Conservation (phyloP, 164 flowering plant species). For the grape (Vitis vinifera) region ASM3070453v1 NC_081818.1:29480001-29480500, state of each 20-base stretch:
- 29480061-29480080: conserved; percentile 93
- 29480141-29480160: conserved; percentile 18
- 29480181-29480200: conserved; percentile 20
- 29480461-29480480: conserved; percentile 90
- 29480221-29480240: conserved; percentile 24
- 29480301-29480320: conserved; percentile 91
- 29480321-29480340: conserved; percentile 92
- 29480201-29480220: neutral
- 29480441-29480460: conserved; percentile 97
- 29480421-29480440: conserved; percentile 90
- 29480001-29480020: conserved; percentile 96
- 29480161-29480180: conserved; percentile 10
- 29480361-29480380: conserved; percentile 77
- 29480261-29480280: conserved; percentile 97
- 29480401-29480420: conserved; percentile 92
- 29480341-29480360: conserved; percentile 92
- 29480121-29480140: conserved; percentile 32
- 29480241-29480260: conserved; percentile 72
- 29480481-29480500: conserved; percentile 80
- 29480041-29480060: conserved; percentile 94
- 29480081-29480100: conserved; percentile 85
- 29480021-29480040: conserved; percentile 97
- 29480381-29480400: conserved; percentile 98
- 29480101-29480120: conserved; percentile 74
- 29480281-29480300: conserved; percentile 94